Base-by-base conservation (phyloP, 495 filamentous ascomycete genomes). In the Penicillium chermesinum region DNA sequence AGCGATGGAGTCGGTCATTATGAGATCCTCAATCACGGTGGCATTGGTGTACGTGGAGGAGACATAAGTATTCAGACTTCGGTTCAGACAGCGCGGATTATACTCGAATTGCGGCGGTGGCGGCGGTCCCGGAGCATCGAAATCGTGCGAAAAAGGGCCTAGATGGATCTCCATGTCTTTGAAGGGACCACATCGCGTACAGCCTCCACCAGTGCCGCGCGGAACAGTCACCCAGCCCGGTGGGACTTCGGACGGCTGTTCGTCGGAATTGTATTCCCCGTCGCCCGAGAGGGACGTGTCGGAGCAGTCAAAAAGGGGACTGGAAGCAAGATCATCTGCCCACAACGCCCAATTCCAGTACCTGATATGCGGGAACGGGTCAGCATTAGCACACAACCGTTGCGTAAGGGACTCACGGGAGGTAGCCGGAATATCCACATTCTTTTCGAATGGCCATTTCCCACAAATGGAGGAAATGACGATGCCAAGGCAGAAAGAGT, bases 361-460 rank as follows among this genome's bases (percentile, higher is more conserved):
- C 14, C 62, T 66, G 41, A 69, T 16, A 19, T 17, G 14, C 76
- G 39, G 30, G 21, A 30, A 30, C 35, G 12, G 17, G 21, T 27
- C 18, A 22, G 40, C 22, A 22, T 22, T 2, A 4, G 22, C 40
- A n/a, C 8, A 42, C 15, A n/a, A 10, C 41, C 16, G 44, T 36
- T 18, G 14, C 25, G 38, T 9, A 6, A 25, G 22, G 14, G 12
- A 41, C 57, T 37, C 21, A 65, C 54, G 63, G 63, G 1, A 79
- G 74, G 44, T 64, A 65, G 10, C 80, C 83, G 0, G 49, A 72
- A 53, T 86, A 88, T 19, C 80, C 80, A 54, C 86, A 89, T 55
- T 89, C 85, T 3, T 82, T 73, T 8, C 71, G 68, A 13, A 89
- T 68, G 2, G 84, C 79, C 46, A 73, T 72, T 59, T 88, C 85